Base-by-base conservation (phyloP, 2,329 filamentous ascomycete species). In the Fusarium sororula region DNA sequence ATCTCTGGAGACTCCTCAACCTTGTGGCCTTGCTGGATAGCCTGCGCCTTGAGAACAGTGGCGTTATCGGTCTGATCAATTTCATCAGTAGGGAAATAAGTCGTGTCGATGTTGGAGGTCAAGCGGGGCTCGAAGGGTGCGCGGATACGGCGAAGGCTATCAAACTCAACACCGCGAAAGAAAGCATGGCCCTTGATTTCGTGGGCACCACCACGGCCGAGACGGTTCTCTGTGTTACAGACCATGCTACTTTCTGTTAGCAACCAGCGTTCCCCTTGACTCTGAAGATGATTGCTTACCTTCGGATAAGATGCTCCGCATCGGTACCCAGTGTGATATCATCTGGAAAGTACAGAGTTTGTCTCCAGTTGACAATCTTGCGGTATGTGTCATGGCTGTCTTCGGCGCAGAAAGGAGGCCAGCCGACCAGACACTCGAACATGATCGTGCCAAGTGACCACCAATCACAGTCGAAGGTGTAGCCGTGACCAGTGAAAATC, bases 401-500 rank as follows among this genome's bases (percentile, higher is more conserved):
- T 82, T 99, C 96, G 26, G 96, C 96, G 82, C 96, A 99, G 89
- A 99, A 99, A 37, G 96, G 96, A 63, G 96, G 96, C 96, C 96
- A 99, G 79, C 96, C 96, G 70, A 99, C 95, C 76, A 99, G 88
- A 83, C 96, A 99, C 84, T 99, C 96, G 79, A 98, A 99, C 96
- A 99, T 98, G 85, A 99, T 99, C 50, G 96, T 98, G 60, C 96
- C 96, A 56, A 99, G 89, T 28, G 94, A 97, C 96, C 96, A 99
- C 96, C 96, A 99, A 87, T 99, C 96, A 82, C 96, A 99, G 81
- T 97, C 93, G 80, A 96, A 98, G 66, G 94, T 94, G 85, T 99
- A 99, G 55, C 96, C 96, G 79, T 97, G 94, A 24, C 96, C 95
- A 53, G 94, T 97, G 83, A 99, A 98, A 78, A 99, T 98, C 82